Evolutionary conservation across 768 basidiomycete species (phyloP), one percentile per base, ranked within the genome.

Genomic region (Mycena metata): DNA sequence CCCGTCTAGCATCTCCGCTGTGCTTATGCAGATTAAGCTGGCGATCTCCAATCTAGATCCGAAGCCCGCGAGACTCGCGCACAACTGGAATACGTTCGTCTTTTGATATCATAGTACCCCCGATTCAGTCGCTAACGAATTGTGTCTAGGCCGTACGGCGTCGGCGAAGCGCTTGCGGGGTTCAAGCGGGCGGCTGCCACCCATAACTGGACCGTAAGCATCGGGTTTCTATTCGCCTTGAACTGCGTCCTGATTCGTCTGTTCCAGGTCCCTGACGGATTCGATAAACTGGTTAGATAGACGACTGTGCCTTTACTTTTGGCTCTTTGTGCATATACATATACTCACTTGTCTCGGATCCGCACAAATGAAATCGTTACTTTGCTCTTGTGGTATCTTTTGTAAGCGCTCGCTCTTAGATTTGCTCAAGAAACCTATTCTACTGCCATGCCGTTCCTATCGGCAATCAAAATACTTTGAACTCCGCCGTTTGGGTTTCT

Each of bases 31-130:
- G 33, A 66, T 66, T n/a, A 60, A 47, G 58, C 39, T 92, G 43
- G 91, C 91, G 1, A 87, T 92, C 33, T 91, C 89, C 0, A 91
- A 90, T 69, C 79, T 88, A 3, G 89, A 91, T 13, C 90, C 91
- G 0, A 77, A 81, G 16, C 90, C 90, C 16, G 91, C 90, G 2
- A 82, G 90, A 43, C 79, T 93, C 51, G 83, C 86, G 30, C 5
- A 59, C 3, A 78, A 86, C 67, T 91, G 89, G 87, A 73, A 86
- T 51, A 75, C 72, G 89, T 82, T 67, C 59, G 80, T 73, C 64
- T 47, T 8, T 5, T 49, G 51, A 2, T 60, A 64, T 60, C 60
- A 4, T n/a, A 21, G 7, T 63, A 15, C 65, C 3, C 30, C 30
- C 30, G 6, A 30, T 3, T 3, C 30, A 30, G 33, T 35, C 49